Conservation (phyloP, 2,329 filamentous ascomycete genomes). For the Aspergillus pseudoglaucus region DNA sequence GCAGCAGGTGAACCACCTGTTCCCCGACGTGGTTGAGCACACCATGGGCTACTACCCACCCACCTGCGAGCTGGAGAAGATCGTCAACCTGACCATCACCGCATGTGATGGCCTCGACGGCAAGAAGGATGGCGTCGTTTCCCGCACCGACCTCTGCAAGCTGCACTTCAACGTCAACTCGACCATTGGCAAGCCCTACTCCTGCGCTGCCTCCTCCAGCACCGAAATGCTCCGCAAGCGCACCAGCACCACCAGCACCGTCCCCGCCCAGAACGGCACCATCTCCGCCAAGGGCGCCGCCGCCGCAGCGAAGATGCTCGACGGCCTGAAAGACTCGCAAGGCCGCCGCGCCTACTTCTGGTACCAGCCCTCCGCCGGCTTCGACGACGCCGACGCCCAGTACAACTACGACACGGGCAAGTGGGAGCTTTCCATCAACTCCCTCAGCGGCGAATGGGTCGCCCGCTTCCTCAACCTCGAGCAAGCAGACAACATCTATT, state of each 20-base stretch:
- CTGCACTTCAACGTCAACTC: slow-evolving; percentile 40
- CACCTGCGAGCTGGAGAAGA: slow-evolving; percentile 14
- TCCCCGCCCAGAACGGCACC: slow-evolving; percentile 15
- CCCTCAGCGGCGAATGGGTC: slow-evolving; percentile 29
- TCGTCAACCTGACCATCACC: slow-evolving; percentile 47
- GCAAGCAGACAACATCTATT: slow-evolving; percentile 3
- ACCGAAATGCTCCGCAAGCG: not conserved
- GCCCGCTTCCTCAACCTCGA: slow-evolving; percentile 6
- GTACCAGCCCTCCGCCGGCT: slow-evolving; percentile 26
- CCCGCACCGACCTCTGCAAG: slow-evolving; percentile 44
- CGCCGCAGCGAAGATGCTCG: slow-evolving; percentile 21
- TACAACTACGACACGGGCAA: slow-evolving; percentile 27
- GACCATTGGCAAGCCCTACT: slow-evolving; percentile 42
- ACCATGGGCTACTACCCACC: slow-evolving; percentile 36
- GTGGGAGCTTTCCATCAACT: slow-evolving; percentile 28
- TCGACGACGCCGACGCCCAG: slow-evolving; percentile 29
- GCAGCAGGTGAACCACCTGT: slow-evolving; percentile 37
- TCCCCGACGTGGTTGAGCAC: slow-evolving; percentile 30
- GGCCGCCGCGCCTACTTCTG: slow-evolving; percentile 34
- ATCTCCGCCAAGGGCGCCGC: slow-evolving; percentile 10
- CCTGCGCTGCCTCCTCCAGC: slow-evolving; percentile 28
- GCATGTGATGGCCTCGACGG: slow-evolving; percentile 53
- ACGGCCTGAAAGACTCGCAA: slow-evolving; percentile 32
- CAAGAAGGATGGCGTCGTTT: slow-evolving; percentile 48
- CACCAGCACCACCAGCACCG: slow-evolving; percentile 2